These are phyloP conservation scores for Colletotrichum eremochloae DNA, from an alignment of 2,329 filamentous ascomycete species.

Conservation along the genomic window DNA sequence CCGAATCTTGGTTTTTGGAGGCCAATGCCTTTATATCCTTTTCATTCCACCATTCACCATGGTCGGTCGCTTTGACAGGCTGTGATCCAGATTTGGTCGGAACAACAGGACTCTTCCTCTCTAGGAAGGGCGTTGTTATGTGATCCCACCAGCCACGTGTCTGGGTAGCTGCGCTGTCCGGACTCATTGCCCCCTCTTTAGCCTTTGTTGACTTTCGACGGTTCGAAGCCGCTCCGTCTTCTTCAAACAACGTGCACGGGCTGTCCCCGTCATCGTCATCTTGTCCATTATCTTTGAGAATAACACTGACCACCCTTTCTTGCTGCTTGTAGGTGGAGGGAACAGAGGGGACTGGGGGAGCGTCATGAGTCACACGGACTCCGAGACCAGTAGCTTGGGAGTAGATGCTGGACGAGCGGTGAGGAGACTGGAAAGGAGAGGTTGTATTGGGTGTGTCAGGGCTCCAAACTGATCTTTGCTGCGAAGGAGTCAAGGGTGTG, in stretches of 20 bases:
- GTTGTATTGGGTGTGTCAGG: constrained; percentile 70
- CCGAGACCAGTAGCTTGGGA: constrained; percentile 64
- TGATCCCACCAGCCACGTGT: constrained; percentile 85
- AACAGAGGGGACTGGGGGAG: constrained; percentile 72
- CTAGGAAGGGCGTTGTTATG: constrained; percentile 77
- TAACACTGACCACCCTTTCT: constrained; percentile 47
- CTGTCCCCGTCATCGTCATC: constrained; percentile 68
- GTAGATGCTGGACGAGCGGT: constrained; percentile 71
- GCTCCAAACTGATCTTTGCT: constrained; percentile 69
- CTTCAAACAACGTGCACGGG: constrained; percentile 77
- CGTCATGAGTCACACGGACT: constrained; percentile 49
- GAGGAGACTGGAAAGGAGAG: constrained; percentile 57
- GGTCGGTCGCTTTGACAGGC: constrained; percentile 46
- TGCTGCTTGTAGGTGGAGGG: constrained; percentile 60
- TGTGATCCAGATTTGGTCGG: constrained; percentile 42
- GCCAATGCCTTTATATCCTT: constrained; percentile 34
- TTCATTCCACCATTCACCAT: constrained; percentile 56
- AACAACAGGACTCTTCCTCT: constrained; percentile 50
- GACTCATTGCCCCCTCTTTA: constrained; percentile 54
- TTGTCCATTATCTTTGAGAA: constrained; percentile 56
- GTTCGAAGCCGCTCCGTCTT: constrained; percentile 66
- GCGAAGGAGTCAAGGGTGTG: constrained; percentile 50
- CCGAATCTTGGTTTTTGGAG: not conserved
- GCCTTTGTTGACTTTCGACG: constrained; percentile 55
- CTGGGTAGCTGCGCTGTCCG: constrained; percentile 66